Evolutionary conservation across 2,329 filamentous ascomycete genomes (phyloP), one percentile per base, ranked within the genome.

Genomic region (Pseudogymnoascus sp.): DNA sequence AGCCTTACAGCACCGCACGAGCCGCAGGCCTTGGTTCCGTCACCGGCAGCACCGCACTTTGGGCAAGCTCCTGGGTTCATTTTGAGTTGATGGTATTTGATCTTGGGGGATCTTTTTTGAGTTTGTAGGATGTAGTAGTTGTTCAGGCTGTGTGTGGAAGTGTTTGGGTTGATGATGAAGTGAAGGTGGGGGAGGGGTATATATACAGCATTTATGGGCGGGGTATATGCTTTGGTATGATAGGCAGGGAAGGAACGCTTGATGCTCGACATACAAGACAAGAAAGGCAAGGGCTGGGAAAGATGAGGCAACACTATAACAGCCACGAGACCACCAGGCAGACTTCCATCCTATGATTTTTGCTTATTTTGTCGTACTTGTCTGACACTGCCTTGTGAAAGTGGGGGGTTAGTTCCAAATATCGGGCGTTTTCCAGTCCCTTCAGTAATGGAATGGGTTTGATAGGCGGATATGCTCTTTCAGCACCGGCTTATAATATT

Each of bases 1-100:
- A 59, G 17, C 35, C 57, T 39, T 59, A 59, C 57, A 37, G 57
- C 57, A 29, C 57, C 57, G 35, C 57, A 59, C 10, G 57, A 59
- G 33, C 57, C 37, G 35, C 57, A 59, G 57, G 57, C 37, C 57
- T 59, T 59, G 35, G 33, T 37, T 37, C 35, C 37, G 57, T 40
- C 57, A 24, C 37, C 57, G 11, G 57, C 33, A 26, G 35, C 57
- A 59, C 57, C 57, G 37, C 57, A 59, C 35, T 40, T 59, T 24
- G 57, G 57, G 57, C 57, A 59, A 2, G 17, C 4, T 59, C 57
- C 57, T 59, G 33, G 57, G 37, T 37, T 37, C 57, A 59, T 59
- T 59, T 59, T 59, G 57, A 37, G 17, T 39, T 59, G 37, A 24
- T 59, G n/a, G 33, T 40, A n/a, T 26, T 59, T 59, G 35, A 59